These are phyloP conservation scores for Saprolegnia diclina DNA, from an alignment of 352 stramenopile species.

Conservation along the genomic window DNA sequence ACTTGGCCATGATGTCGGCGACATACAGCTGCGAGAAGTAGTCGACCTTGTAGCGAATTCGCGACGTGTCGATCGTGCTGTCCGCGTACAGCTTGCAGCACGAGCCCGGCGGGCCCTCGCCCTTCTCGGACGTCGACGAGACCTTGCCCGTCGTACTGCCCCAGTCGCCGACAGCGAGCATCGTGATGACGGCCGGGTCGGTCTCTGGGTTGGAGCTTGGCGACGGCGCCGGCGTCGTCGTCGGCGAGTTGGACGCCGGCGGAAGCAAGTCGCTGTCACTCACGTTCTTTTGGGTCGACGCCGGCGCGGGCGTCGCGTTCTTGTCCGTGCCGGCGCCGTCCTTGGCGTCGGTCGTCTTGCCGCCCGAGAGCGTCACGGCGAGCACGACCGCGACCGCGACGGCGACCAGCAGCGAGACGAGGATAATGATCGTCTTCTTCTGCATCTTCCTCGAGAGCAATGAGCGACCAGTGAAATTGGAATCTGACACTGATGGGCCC, in stretches of 20 bases:
- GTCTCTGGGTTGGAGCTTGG: conserved; percentile 11
- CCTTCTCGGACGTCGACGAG: conserved; percentile 14
- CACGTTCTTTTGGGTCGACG: conserved; percentile 32
- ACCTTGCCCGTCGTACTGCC: conserved; percentile 74
- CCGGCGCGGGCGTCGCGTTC: not conserved
- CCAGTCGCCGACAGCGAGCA: conserved; percentile 85
- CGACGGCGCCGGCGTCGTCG: conserved; percentile 29
- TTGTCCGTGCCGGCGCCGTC: conserved; percentile 18
- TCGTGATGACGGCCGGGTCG: conserved; percentile 41
- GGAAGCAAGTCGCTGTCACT: conserved; percentile 43
- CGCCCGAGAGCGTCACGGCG: conserved; percentile 54
- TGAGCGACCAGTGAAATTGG: not conserved
- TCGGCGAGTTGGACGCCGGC: conserved; percentile 31
- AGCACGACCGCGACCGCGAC: conserved; percentile 58
- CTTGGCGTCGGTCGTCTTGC: conserved; percentile 36
- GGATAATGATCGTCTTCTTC: conserved; percentile 36
- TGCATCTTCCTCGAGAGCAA: conserved; percentile 1
- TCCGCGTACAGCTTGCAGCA: conserved; percentile 87
- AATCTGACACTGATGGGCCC: no score
- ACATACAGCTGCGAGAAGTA: conserved; percentile 23
- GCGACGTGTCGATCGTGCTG: conserved; percentile 34
- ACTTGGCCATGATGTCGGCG: conserved; percentile 28
- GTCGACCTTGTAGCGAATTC: conserved; percentile 13
- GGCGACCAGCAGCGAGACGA: conserved; percentile 58
- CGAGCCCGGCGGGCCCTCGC: conserved; percentile 41